A percentile compares a stretch with the other conserved stretches of the same genome.
Conservation (phyloP, 108 stramenopile genomes). For the Cyclotella sp. region DNA sequence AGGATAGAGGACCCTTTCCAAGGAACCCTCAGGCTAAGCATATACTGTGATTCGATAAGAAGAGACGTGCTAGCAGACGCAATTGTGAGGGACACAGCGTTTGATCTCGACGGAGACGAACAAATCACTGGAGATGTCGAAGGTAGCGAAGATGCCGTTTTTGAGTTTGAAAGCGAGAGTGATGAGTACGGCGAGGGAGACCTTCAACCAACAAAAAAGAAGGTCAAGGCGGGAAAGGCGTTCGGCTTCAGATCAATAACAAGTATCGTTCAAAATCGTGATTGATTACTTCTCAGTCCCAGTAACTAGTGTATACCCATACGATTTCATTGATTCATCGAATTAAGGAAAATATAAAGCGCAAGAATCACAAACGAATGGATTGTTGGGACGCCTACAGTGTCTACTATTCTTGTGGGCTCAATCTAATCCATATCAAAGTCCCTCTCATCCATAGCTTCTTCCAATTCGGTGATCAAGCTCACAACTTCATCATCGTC, state of each 20-base stretch:
- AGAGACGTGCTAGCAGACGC: slow-evolving; percentile 87
- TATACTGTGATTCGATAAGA: slow-evolving; percentile 83
- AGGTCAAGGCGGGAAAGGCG: neutral
- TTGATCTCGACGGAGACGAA: slow-evolving; percentile 51
- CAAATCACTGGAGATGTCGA: slow-evolving; percentile 24
- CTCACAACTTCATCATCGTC: slow-evolving; percentile 36
- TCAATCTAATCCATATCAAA: neutral
- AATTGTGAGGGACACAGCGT: slow-evolving; percentile 75
- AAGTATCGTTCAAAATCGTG: neutral
- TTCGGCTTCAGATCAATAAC: neutral
- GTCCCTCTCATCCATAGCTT: slow-evolving; percentile 18
- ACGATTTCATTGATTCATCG: neutral
- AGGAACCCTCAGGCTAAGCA: slow-evolving; percentile 79
- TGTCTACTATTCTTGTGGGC: too few relatives aligned
- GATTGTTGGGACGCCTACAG: too few relatives aligned
- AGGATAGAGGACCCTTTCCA: slow-evolving; percentile 97
- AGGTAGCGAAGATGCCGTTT: slow-evolving; percentile 35
- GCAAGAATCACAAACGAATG: too few relatives aligned
- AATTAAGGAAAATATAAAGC: neutral
- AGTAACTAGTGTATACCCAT: neutral
- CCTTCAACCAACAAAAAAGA: neutral
- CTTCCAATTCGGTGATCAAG: slow-evolving; percentile 47
- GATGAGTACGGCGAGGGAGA: slow-evolving; percentile 51
- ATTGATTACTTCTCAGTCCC: too few relatives aligned
- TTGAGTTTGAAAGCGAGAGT: slow-evolving; percentile 54